These are phyloP conservation scores for Penicillium flavigenum DNA, from an alignment of 495 filamentous ascomycete species.

Conservation along the genomic window DNA sequence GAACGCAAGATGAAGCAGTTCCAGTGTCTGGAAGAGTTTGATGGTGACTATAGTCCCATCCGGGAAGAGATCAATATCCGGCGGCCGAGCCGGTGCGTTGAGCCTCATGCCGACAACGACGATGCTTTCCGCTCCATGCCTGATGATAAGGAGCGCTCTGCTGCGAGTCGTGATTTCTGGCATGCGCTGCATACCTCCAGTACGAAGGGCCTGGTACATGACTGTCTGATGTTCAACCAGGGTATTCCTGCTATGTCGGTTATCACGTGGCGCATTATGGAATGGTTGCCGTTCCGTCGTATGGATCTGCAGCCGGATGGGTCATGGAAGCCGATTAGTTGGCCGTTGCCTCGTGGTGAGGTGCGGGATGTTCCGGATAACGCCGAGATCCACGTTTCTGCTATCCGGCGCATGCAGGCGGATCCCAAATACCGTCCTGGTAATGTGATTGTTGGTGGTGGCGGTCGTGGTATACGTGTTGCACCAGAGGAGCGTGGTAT, in stretches of 20 bases:
- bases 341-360: slow-evolving; percentile 79
- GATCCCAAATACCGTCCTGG: slow-evolving; percentile 70
- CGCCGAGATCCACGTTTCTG: slow-evolving; percentile 70
- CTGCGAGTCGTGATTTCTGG: slow-evolving; percentile 48
- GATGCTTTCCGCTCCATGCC: slow-evolving; percentile 23
- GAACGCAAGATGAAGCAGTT: slow-evolving; percentile 63
- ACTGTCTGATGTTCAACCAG: slow-evolving; percentile 67
- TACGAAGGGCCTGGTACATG: slow-evolving; percentile 66
- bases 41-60: slow-evolving; percentile 45
- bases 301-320: slow-evolving; percentile 77
- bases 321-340: slow-evolving; percentile 76
- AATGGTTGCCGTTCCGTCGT: slow-evolving; percentile 79
- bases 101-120: slow-evolving; percentile 19
- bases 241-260: slow-evolving; percentile 60
- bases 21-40: slow-evolving; percentile 57
- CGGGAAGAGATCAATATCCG: slow-evolving; percentile 41
- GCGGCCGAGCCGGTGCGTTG: slow-evolving; percentile 23
- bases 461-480: slow-evolving; percentile 63
- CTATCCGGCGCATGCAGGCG: slow-evolving; percentile 68
- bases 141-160: slow-evolving; percentile 31
- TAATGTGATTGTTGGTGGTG: slow-evolving; percentile 78
- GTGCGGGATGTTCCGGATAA: slow-evolving; percentile 74
- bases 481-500: slow-evolving; percentile 64
- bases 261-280: slow-evolving; percentile 77
- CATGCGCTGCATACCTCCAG: slow-evolving; percentile 57